Base-by-base conservation (phyloP, 768 basidiomycete species). In the Erythrobasidium yunnanense region DNA sequence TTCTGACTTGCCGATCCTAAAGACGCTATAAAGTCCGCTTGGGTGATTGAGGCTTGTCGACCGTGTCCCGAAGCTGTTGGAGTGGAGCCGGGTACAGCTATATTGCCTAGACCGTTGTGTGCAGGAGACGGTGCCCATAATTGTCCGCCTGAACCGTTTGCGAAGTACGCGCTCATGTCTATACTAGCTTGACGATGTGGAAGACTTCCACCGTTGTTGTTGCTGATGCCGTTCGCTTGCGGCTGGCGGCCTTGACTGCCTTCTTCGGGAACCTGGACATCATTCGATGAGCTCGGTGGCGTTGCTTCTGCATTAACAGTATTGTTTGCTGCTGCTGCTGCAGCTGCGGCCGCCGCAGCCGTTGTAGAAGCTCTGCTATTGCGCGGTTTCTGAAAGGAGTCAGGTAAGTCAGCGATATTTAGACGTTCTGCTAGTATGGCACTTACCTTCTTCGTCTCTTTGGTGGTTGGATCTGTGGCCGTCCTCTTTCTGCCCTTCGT, bases 381-480 rank as follows among this genome's bases (percentile, higher is more conserved):
- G 29, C 29, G 55, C 2, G 33, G 29, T n/a, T n/a, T n/a, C 55
- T 30, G 55, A n/a, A 20, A 35, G 55, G 29, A 34, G 13, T 23
- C 22, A 20, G 42, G 20, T 20, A 45, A 52, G 35, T 34, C 55
- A 29, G 30, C 55, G 25, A 23, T 32, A n/a, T 13, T 34, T 2
- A 15, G 38, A 25, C 6, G 11, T 17, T 5, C 54, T 33, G 15
- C 30, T 2, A 4, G 17, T 8, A 3, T 27, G 11, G 42, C 17
- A 4, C 38, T 60, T 25, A 60, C 57, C 57, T 60, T 60, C 57
- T 60, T 60, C n/a, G n/a, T n/a, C 7, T 47, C 25, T 47, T 38
- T 60, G 2, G 27, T 32, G 42, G 33, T 42, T n/a, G 57, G 25
- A 34, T 60, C 57, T 11, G 57, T 60, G 22, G 34, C 45, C 4